phyloP scores from a whole-genome alignment of 768 basidiomycete genomes.

The Coprinopsis cinerea region DNA sequence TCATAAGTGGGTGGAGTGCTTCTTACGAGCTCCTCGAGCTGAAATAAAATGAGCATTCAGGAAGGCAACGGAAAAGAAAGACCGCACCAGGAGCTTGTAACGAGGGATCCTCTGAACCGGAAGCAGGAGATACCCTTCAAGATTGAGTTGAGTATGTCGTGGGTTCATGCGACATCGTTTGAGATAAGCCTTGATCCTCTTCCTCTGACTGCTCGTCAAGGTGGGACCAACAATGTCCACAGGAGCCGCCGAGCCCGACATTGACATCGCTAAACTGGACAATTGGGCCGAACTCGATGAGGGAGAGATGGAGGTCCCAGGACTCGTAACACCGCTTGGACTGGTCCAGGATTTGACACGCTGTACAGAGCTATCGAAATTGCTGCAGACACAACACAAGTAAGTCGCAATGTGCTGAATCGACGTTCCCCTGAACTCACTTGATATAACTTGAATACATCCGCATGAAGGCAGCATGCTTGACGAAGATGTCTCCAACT shows the following conservation, averaged over 20 bases:
- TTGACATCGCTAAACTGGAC: constrained; percentile 54
- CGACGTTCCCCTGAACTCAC: constrained; percentile 30
- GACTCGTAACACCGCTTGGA: constrained; percentile 30
- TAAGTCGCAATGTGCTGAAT: constrained; percentile 1
- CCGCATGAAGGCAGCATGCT: constrained; percentile 95
- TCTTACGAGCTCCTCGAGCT: constrained; percentile 83
- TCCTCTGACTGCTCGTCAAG: constrained; percentile 76
- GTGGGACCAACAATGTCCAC: constrained; percentile 44
- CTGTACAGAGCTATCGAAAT: constrained; percentile 89
- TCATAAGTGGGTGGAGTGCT: constrained; percentile 79
- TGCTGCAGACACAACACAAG: constrained; percentile 39
- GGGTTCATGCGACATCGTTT: constrained; percentile 89
- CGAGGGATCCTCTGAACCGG: constrained; percentile 96
- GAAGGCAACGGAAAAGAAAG: not conserved
- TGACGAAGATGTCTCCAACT: constrained; percentile 85
- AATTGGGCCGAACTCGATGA: constrained; percentile 59
- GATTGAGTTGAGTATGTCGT: constrained; percentile 85
- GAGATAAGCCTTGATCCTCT: constrained; percentile 82
- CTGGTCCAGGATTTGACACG: constrained; percentile 84
- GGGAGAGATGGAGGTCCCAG: constrained; percentile 47
- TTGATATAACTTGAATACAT: constrained; percentile 99
- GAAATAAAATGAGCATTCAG: constrained; percentile 8
- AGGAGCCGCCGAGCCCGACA: constrained; percentile 39
- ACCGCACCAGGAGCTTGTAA: constrained; percentile 83
- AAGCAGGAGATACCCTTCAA: constrained; percentile 90